phyloP scores from a whole-genome alignment of 2,329 filamentous ascomycete species.

The Sphaerostilbella broomeana region DNA sequence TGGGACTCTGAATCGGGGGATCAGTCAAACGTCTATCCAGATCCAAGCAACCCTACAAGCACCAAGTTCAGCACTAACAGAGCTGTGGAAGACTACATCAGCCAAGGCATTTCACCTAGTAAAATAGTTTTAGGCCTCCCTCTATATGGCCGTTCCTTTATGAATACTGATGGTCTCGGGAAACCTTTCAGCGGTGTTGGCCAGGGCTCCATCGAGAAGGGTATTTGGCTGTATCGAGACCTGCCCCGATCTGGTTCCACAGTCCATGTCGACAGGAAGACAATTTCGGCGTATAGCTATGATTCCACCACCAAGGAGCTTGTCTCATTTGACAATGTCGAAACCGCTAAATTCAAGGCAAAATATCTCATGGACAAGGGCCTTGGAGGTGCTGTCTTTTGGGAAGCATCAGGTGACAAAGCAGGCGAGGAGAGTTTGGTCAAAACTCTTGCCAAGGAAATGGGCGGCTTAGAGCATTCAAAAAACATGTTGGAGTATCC shows the following conservation, averaged over 20 bases:
- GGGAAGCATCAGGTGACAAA: slow-evolving; percentile 69
- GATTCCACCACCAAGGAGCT: slow-evolving; percentile 52
- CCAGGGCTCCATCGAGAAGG: slow-evolving; percentile 48
- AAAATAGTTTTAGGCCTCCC: slow-evolving; percentile 75
- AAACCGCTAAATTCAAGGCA: slow-evolving; percentile 54
- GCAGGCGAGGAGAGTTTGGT: slow-evolving; percentile 51
- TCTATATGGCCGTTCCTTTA: slow-evolving; percentile 72
- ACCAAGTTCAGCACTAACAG: slow-evolving; percentile 65
- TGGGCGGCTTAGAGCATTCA: slow-evolving; percentile 43
- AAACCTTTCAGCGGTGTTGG: slow-evolving; percentile 57
- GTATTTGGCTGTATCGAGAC: slow-evolving; percentile 67
- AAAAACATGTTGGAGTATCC: slow-evolving; percentile 51
- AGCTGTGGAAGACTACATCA: slow-evolving; percentile 49
- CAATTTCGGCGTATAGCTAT: slow-evolving; percentile 66
- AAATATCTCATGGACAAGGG: slow-evolving; percentile 52
- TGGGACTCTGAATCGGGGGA: slow-evolving; percentile 61
- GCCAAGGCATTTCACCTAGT: slow-evolving; percentile 47
- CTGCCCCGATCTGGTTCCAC: slow-evolving; percentile 55
- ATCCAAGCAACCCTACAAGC: slow-evolving; percentile 40
- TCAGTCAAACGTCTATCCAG: slow-evolving; percentile 61
- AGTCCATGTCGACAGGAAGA: slow-evolving; percentile 49
- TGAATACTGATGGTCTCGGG: slow-evolving; percentile 60
- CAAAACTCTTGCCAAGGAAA: slow-evolving; percentile 37
- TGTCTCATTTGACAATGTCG: slow-evolving; percentile 62
- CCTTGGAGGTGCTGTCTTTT: slow-evolving; percentile 76